phyloP scores from a whole-genome alignment of 179 eudicot genomes.

The Silene vulgaris region DNA sequence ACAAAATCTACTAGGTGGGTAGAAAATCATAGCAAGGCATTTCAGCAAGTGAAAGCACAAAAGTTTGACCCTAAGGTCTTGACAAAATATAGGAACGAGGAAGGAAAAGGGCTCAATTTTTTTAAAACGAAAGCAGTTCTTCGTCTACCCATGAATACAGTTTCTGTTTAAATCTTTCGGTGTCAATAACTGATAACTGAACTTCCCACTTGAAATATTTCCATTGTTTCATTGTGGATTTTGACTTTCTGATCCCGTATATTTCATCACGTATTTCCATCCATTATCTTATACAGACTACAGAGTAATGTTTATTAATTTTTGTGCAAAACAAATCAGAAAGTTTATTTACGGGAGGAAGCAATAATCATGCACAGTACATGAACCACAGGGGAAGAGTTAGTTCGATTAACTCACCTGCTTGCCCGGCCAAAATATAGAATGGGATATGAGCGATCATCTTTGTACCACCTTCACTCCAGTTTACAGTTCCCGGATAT shows the following conservation, averaged over 20 bases:
- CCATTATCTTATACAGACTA: background rate
- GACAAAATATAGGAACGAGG: background rate
- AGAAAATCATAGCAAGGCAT: constrained; percentile 2
- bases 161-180: background rate
- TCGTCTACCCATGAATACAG: background rate
- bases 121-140: background rate
- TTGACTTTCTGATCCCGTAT: background rate
- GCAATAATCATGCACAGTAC: background rate
- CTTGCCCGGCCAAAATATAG: constrained; percentile 67
- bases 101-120: background rate
- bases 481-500: constrained; percentile 70
- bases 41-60: background rate
- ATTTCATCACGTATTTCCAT: background rate
- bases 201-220: background rate
- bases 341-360: background rate
- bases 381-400: background rate
- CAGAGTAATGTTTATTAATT: background rate
- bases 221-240: background rate
- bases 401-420: constrained; percentile 37
- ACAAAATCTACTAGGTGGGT: background rate
- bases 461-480: constrained; percentile 68
- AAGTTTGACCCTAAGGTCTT: background rate
- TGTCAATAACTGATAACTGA: background rate
- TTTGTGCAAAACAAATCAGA: background rate
- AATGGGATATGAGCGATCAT: constrained; percentile 86